Conservation (phyloP, 805 yeast genomes). For the Hyphopichia homilentoma region DNA sequence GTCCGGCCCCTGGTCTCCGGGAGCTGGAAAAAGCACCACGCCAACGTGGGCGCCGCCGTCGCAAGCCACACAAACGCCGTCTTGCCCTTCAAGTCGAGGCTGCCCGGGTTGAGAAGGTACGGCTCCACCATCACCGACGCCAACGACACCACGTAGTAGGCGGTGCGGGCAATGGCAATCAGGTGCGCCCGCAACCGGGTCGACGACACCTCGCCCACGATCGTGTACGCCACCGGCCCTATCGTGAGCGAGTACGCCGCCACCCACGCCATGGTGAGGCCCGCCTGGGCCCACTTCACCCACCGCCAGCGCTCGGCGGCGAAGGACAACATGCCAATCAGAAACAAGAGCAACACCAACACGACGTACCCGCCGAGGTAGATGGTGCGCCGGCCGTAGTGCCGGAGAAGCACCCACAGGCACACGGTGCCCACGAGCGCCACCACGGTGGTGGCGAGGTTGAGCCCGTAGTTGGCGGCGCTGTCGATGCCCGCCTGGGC, state of each 20-base stretch:
- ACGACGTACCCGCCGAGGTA: slow-evolving; percentile 34
- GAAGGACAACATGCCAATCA: slow-evolving; percentile 36
- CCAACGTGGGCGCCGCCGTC: slow-evolving; percentile 13
- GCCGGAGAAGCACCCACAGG: slow-evolving; percentile 28
- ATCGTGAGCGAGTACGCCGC: slow-evolving; percentile 32
- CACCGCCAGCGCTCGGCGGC: slow-evolving; percentile 13
- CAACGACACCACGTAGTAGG: slow-evolving; percentile 25
- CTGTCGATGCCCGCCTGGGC: slow-evolving; percentile 33
- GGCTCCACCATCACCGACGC: slow-evolving; percentile 40
- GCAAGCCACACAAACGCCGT: slow-evolving; percentile 49
- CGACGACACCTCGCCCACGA: slow-evolving; percentile 40
- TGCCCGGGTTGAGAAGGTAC: slow-evolving; percentile 46
- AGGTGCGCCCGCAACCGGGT: slow-evolving; percentile 38
- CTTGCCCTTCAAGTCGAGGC: slow-evolving; percentile 47
- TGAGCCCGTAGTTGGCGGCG: slow-evolving; percentile 26
- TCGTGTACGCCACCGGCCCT: slow-evolving; percentile 42
- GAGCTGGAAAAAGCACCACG: slow-evolving; percentile 19
- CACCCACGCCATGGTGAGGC: slow-evolving; percentile 16
- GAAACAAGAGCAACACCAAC: slow-evolving; percentile 31
- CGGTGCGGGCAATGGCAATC: slow-evolving; percentile 26
- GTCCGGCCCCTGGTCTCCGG: slow-evolving; percentile 40
- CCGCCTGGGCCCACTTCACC: slow-evolving; percentile 22
- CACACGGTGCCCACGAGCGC: slow-evolving; percentile 20
- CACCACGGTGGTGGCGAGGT: slow-evolving; percentile 30
- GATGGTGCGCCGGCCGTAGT: slow-evolving; percentile 37